phyloP scores from a whole-genome alignment of 2,329 filamentous ascomycete genomes.

The Pyrenochaeta sp. region DNA sequence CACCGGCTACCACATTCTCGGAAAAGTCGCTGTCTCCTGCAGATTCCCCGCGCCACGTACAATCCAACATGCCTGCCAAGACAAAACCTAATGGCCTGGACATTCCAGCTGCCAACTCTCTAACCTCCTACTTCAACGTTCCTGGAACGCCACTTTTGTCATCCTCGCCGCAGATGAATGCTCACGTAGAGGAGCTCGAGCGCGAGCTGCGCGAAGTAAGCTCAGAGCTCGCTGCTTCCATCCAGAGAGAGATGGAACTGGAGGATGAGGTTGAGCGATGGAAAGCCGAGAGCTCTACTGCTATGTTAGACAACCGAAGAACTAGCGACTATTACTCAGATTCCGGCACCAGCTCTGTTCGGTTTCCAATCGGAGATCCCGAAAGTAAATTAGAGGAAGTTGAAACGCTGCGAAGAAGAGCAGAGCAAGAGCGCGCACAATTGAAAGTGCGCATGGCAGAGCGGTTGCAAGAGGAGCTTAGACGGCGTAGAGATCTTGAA shows the following conservation, averaged over 20 bases:
- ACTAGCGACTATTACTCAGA: slow-evolving; percentile 99
- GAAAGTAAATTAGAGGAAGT: slow-evolving; percentile 72
- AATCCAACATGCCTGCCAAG: slow-evolving; percentile 39
- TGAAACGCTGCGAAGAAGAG: slow-evolving; percentile 80
- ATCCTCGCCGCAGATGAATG: slow-evolving; percentile 55
- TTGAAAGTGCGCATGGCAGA: slow-evolving; percentile 84
- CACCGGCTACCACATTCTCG: slow-evolving; percentile 70
- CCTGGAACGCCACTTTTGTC: slow-evolving; percentile 57
- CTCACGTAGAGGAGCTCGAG: slow-evolving; percentile 86
- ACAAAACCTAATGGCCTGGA: slow-evolving; percentile 59
- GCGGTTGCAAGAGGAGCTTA: slow-evolving; percentile 87
- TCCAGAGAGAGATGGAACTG: slow-evolving; percentile 93
- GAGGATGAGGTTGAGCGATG: slow-evolving; percentile 92
- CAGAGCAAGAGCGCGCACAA: slow-evolving; percentile 90
- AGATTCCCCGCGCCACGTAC: slow-evolving; percentile 60
- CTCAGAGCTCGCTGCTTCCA: slow-evolving; percentile 89
- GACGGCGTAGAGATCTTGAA: slow-evolving; percentile 78
- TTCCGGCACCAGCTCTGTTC: slow-evolving; percentile 86
- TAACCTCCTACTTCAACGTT: slow-evolving; percentile 56
- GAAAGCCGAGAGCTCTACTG: slow-evolving; percentile 75
- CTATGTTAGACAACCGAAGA: slow-evolving; percentile 70
- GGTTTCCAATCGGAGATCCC: slow-evolving; percentile 71
- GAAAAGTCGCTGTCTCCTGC: slow-evolving; percentile 66
- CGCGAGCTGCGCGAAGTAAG: slow-evolving; percentile 94
- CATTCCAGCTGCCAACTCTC: slow-evolving; percentile 60